These are phyloP conservation scores for Paramecium tetraurelia DNA, from an alignment of 73 alveolate genomes.

Conservation along the genomic window DNA sequence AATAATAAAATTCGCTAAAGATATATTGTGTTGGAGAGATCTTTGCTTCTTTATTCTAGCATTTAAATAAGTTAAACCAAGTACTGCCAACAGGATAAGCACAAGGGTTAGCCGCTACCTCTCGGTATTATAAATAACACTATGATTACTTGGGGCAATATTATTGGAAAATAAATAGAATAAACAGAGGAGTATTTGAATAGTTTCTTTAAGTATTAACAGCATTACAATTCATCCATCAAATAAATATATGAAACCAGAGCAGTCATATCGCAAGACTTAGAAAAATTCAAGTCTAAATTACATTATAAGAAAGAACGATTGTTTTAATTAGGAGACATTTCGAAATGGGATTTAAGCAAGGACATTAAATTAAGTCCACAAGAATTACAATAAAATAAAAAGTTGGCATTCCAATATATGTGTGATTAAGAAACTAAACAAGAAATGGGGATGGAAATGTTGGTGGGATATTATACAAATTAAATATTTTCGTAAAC, in stretches of 20 bases:
- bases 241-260: background rate
- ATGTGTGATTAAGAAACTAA: conserved; percentile 40
- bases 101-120: background rate
- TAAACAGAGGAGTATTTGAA: conserved; percentile 36
- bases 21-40: conserved; percentile 19
- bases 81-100: background rate
- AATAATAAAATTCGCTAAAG: background rate
- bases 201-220: conserved; percentile 16
- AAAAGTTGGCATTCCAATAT: background rate
- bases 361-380: background rate
- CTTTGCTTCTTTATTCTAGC: background rate
- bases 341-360: conserved; percentile 31
- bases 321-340: background rate
- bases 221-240: background rate
- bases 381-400: background rate
- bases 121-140: background rate
- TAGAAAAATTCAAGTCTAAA: background rate
- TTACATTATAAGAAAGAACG: background rate
- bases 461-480: background rate
- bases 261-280: background rate
- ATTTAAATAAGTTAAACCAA: background rate
- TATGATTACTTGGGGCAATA: conserved; percentile 54
- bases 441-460: background rate
- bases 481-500: background rate
- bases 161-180: background rate